phyloP scores from a whole-genome alignment of 106 monocot species.

The Hemerocallis citrina region DNA sequence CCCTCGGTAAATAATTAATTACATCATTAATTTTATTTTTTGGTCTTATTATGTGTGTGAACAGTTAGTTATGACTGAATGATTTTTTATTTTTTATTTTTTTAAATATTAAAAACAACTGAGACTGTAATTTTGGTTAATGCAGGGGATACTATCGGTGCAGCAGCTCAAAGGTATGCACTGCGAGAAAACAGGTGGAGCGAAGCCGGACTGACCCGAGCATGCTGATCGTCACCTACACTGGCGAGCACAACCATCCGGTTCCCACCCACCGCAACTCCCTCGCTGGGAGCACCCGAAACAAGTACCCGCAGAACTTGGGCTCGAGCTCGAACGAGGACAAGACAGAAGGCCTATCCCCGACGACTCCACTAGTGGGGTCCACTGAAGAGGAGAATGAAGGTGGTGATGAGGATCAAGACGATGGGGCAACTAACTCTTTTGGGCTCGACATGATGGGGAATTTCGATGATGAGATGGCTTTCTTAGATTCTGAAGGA shows the following conservation, averaged over 20 bases:
- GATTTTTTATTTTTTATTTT: neutral
- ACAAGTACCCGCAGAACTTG: constrained; percentile 22
- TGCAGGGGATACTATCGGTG: constrained; percentile 89
- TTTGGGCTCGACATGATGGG: no score
- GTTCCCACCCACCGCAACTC: constrained; percentile 70
- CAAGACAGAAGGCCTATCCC: no score
- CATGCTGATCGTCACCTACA: constrained; percentile 68
- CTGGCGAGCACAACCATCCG: constrained; percentile 77
- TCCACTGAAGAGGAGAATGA: no score
- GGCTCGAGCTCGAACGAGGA: no score
- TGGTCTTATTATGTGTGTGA: neutral
- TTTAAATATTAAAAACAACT: neutral
- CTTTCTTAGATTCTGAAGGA: no score
- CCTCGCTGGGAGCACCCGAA: constrained; percentile 69
- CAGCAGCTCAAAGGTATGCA: constrained; percentile 79
- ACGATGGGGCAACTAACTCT: no score
- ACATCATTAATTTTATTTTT: neutral
- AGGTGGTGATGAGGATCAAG: no score
- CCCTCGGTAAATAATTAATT: constrained; percentile 41
- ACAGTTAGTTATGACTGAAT: neutral
- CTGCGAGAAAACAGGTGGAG: constrained; percentile 85
- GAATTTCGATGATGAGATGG: no score
- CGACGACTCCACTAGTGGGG: no score
- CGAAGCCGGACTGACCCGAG: constrained; percentile 47
- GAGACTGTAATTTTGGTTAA: neutral